A percentile compares a stretch with the other conserved stretches of the same genome.
phyloP scores from a whole-genome alignment of 1,284 basidiomycete species.

The Apiotrichum laibachii region DNA sequence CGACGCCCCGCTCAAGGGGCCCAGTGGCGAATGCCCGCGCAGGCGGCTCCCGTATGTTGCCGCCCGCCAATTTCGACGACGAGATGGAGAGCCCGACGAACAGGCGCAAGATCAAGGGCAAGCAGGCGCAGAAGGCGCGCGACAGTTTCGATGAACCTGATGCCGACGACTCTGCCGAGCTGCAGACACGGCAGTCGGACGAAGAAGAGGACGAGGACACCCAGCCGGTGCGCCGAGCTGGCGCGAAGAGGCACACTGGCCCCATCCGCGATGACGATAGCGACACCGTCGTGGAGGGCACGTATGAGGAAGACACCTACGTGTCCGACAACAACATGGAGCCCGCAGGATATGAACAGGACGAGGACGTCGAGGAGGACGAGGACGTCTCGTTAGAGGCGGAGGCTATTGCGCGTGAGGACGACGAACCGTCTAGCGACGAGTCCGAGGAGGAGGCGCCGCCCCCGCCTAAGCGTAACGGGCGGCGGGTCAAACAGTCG shows the following conservation, averaged over 20 bases:
- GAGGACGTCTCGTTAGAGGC: not conserved
- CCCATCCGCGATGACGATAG: not conserved
- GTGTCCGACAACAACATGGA: slow-evolving; percentile 4
- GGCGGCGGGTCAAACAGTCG: not conserved
- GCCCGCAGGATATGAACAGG: slow-evolving; percentile 8
- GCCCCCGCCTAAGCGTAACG: slow-evolving; percentile 3
- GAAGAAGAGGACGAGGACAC: slow-evolving; percentile 15
- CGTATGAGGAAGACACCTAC: slow-evolving; percentile 1
- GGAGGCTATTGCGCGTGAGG: too few relatives aligned
- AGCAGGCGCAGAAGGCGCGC: too few relatives aligned
- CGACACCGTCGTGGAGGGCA: slow-evolving; percentile 1
- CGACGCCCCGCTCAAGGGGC: slow-evolving; percentile 19
- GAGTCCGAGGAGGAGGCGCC: not conserved
- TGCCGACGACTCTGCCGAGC: not conserved
- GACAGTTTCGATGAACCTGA: not conserved
- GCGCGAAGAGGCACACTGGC: not conserved
- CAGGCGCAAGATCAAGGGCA: not conserved
- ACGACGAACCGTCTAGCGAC: not conserved
- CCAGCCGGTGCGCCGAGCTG: slow-evolving; percentile 5
- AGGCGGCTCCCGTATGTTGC: not conserved
- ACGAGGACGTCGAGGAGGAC: slow-evolving; percentile 6
- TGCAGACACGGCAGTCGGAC: not conserved
- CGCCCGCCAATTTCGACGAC: not conserved
- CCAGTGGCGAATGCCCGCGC: too few relatives aligned
- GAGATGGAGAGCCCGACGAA: slow-evolving; percentile 11